These are phyloP conservation scores for Hippophae tibetana DNA, from an alignment of 306 rosid species.

Conservation along the genomic window DNA sequence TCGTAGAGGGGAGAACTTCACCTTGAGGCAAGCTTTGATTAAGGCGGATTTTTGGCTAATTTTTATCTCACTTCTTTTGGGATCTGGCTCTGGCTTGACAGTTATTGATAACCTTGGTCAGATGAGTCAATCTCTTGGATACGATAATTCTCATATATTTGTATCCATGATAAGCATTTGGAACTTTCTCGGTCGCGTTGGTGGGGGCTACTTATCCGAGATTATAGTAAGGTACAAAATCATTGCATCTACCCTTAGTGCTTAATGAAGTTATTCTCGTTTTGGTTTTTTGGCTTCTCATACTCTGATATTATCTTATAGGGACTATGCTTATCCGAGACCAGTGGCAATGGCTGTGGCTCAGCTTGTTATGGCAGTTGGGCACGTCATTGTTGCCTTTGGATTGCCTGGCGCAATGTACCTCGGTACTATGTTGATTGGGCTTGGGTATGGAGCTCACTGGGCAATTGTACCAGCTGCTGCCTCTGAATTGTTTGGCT, in stretches of 20 bases:
- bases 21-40: conserved; percentile 74
- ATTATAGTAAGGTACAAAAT: conserved; percentile 58
- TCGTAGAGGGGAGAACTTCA: conserved; percentile 81
- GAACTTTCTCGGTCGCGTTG: conserved; percentile 96
- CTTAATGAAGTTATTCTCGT: background rate
- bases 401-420: conserved; percentile 90
- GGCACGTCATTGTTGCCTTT: conserved; percentile 63
- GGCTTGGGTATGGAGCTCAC: conserved; percentile 90
- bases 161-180: conserved; percentile 90
- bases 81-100: conserved; percentile 89
- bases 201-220: conserved; percentile 89
- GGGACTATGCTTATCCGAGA: conserved; percentile 78
- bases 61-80: conserved; percentile 65
- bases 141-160: conserved; percentile 53
- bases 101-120: conserved; percentile 88
- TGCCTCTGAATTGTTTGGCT: conserved; percentile 87
- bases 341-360: conserved; percentile 67
- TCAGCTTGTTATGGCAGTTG: conserved; percentile 64
- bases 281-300: background rate
- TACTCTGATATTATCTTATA: conserved; percentile 25
- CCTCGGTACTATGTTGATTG: conserved; percentile 61
- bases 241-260: background rate
- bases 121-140: conserved; percentile 70
- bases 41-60: conserved; percentile 96
- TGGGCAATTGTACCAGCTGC: conserved; percentile 97